Evolutionary conservation across 2,329 filamentous ascomycete species (phyloP).

Genomic region (Colletotrichum euphorbiae): DNA sequence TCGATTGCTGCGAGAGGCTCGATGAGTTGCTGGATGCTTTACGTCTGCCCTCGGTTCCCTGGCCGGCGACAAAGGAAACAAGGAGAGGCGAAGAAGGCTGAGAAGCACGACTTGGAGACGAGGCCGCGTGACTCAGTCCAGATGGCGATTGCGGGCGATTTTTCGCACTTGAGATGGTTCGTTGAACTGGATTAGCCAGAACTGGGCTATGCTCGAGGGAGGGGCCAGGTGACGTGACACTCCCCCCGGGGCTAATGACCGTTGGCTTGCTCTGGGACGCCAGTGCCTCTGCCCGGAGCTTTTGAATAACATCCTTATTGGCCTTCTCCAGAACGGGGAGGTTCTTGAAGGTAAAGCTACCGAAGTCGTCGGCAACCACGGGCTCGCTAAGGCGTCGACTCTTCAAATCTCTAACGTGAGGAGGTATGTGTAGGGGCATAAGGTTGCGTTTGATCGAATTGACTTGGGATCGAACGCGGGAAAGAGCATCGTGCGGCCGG

Average conservation of each 20-base stretch:
- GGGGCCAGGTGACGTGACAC: constrained; percentile 70
- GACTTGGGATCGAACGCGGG: constrained; percentile 87
- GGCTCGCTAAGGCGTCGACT: constrained; percentile 92
- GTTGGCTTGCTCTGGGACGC: constrained; percentile 70
- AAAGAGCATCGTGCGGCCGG: constrained; percentile 93
- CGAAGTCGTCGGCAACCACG: constrained; percentile 90
- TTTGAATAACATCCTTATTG: constrained; percentile 98
- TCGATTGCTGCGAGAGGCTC: constrained; percentile 82
- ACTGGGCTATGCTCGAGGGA: constrained; percentile 88
- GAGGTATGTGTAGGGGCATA: constrained; percentile 96
- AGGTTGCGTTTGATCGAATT: constrained; percentile 89
- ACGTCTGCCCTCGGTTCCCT: constrained; percentile 79
- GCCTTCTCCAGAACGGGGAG: constrained; percentile 95
- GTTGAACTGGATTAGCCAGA: constrained; percentile 81
- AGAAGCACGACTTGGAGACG: constrained; percentile 86
- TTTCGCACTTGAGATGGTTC: constrained; percentile 86
- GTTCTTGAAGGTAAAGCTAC: constrained; percentile 97
- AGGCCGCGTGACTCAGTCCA: constrained; percentile 79
- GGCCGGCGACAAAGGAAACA: constrained; percentile 93
- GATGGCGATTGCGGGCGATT: constrained; percentile 91
- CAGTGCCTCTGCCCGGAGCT: constrained; percentile 90
- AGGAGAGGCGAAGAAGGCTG: constrained; percentile 80
- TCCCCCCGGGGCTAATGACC: constrained; percentile 57
- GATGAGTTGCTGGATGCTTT: constrained; percentile 95
- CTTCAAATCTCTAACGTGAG: constrained; percentile 92